These are phyloP conservation scores for Grosmannia huntii DNA, from an alignment of 2,329 filamentous ascomycete species.

Conservation along the genomic window DNA sequence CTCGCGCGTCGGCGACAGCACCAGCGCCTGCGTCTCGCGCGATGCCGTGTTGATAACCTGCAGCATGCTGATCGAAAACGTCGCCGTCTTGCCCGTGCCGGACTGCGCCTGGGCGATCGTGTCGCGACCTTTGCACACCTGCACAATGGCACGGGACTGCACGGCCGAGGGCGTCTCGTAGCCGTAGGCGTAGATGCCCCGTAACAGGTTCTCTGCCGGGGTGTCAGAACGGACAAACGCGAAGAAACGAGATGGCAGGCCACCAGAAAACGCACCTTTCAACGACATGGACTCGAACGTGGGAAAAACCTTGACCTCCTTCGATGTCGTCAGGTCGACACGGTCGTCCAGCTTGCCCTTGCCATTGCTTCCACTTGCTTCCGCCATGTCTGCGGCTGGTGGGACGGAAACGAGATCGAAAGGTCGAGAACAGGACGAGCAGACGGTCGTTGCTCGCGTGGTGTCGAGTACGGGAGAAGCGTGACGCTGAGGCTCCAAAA, in stretches of 20 bases:
- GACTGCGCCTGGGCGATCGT: conserved; percentile 98
- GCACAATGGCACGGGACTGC: conserved; percentile 94
- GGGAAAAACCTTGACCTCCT: conserved; percentile 89
- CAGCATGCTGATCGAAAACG: conserved; percentile 91
- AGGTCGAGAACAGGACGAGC: background rate
- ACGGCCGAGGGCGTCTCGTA: conserved; percentile 98
- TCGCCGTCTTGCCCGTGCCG: conserved; percentile 92
- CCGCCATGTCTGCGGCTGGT: conserved; percentile 53
- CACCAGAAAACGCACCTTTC: conserved; percentile 46
- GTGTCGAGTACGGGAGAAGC: background rate
- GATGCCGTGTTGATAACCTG: conserved; percentile 92
- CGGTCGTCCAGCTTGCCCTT: conserved; percentile 72
- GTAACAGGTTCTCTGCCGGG: conserved; percentile 68
- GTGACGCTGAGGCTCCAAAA: background rate
- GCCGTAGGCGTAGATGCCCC: conserved; percentile 95
- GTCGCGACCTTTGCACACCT: conserved; percentile 97
- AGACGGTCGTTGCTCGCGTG: background rate
- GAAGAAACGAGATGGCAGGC: background rate
- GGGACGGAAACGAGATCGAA: background rate
- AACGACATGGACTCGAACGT: conserved; percentile 94
- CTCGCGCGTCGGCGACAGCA: conserved; percentile 92
- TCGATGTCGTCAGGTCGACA: conserved; percentile 97
- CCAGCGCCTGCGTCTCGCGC: conserved; percentile 85
- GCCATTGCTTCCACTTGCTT: conserved; percentile 34
- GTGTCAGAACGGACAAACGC: background rate